Evolutionary conservation across 2,329 filamentous ascomycete genomes (phyloP).

Genomic region (Cadophora sp.): DNA sequence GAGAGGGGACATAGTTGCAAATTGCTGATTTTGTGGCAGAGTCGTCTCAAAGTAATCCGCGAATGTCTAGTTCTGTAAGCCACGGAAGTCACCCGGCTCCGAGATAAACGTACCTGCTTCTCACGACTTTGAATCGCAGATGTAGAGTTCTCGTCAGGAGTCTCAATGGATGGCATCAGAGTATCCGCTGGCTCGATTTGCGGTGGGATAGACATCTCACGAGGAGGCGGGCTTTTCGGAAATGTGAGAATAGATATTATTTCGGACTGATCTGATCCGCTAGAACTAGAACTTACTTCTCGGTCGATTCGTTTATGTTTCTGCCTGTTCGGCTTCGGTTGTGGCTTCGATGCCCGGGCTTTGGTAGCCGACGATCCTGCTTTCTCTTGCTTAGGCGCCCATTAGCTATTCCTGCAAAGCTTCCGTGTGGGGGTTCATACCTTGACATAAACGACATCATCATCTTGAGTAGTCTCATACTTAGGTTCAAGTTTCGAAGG

Average conservation of each 20-base stretch:
- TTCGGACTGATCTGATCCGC: slow-evolving; percentile 1
- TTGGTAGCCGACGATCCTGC: background rate
- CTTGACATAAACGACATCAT: background rate
- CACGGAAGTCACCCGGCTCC: background rate
- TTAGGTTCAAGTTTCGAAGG: background rate
- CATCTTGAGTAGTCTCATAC: background rate
- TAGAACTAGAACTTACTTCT: slow-evolving; percentile 4
- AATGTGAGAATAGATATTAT: slow-evolving; percentile 1
- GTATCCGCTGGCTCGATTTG: background rate
- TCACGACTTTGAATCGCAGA: background rate
- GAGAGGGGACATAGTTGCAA: background rate
- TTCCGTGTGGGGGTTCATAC: background rate
- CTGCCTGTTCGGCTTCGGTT: background rate
- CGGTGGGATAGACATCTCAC: background rate
- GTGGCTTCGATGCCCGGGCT: background rate
- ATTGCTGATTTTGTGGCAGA: background rate
- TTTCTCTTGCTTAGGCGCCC: background rate
- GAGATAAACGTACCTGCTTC: background rate
- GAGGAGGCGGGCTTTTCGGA: background rate
- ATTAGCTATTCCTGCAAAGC: slow-evolving; percentile 2
- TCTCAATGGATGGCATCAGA: background rate
- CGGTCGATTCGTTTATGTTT: slow-evolving; percentile 4
- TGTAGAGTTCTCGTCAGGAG: background rate
- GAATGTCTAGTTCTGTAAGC: background rate
- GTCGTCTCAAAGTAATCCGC: background rate